These are phyloP conservation scores for Oenanthe sinensis DNA, from an alignment of 129 eudicot genomes.

Conservation along the genomic window DNA sequence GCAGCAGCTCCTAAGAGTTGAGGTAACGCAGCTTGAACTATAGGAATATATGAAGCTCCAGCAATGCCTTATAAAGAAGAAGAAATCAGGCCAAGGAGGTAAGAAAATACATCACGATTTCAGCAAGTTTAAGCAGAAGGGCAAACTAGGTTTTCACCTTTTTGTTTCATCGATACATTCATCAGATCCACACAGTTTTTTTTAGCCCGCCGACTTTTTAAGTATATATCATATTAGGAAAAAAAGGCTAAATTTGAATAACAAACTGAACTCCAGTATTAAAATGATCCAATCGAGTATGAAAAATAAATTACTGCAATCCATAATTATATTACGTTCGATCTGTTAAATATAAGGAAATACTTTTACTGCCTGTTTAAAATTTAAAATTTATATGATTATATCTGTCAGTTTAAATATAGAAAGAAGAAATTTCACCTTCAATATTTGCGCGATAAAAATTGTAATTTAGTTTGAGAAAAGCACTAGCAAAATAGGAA, in stretches of 20 bases:
- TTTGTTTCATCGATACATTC: not conserved
- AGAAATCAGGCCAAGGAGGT: not conserved
- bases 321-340: not conserved
- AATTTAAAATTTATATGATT: not conserved
- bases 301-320: not conserved
- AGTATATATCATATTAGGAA: not conserved
- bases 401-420: not conserved
- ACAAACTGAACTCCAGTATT: not conserved
- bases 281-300: not conserved
- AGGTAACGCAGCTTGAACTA: slow-evolving; percentile 75
- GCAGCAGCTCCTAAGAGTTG: slow-evolving; percentile 87
- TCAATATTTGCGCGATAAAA: not conserved
- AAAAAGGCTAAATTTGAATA: not conserved
- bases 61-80: slow-evolving; percentile 49
- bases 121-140: not conserved
- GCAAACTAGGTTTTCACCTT: not conserved
- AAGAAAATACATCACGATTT: not conserved
- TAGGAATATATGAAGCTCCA: slow-evolving; percentile 91
- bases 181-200: not conserved
- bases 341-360: not conserved
- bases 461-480: not conserved
- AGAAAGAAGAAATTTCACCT: not conserved
- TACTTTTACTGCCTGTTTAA: not conserved
- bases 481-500: not conserved
- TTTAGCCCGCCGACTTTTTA: not conserved